These are phyloP conservation scores for Ceratobasidium theobromae DNA, from an alignment of 1,284 basidiomycete species.

Conservation along the genomic window DNA sequence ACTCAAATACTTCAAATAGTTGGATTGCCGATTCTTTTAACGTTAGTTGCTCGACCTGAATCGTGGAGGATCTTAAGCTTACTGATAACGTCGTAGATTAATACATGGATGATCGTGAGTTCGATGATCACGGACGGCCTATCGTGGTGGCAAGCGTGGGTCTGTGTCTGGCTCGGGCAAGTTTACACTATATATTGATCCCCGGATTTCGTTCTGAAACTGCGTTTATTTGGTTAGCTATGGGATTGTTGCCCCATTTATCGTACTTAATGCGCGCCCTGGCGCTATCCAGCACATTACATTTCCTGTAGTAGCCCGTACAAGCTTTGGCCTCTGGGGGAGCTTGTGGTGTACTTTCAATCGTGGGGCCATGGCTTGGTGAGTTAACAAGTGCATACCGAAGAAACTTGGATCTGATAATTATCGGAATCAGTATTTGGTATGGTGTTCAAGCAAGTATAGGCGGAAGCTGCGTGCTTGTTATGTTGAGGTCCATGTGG, in stretches of 20 bases:
- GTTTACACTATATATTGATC: slow-evolving; percentile 37
- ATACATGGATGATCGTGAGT: slow-evolving; percentile 72
- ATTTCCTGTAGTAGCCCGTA: slow-evolving; percentile 69
- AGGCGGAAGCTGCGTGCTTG: slow-evolving; percentile 73
- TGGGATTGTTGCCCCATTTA: slow-evolving; percentile 67
- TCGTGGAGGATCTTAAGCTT: slow-evolving; percentile 20
- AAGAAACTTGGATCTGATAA: background rate
- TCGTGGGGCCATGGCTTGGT: slow-evolving; percentile 76
- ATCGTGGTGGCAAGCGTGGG: slow-evolving; percentile 82
- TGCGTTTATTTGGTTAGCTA: slow-evolving; percentile 70
- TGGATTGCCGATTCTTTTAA: slow-evolving; percentile 83
- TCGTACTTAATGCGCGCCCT: slow-evolving; percentile 78
- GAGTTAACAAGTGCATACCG: slow-evolving; percentile 40
- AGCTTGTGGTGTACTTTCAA: slow-evolving; percentile 83
- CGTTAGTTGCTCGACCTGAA: slow-evolving; percentile 65
- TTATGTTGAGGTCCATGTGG: slow-evolving; percentile 73
- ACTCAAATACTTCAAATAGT: slow-evolving; percentile 46
- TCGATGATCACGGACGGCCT: slow-evolving; percentile 75
- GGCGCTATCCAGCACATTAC: slow-evolving; percentile 78
- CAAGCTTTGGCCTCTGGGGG: slow-evolving; percentile 81
- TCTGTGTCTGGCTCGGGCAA: slow-evolving; percentile 41
- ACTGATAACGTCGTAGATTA: slow-evolving; percentile 27
- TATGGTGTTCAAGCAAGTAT: slow-evolving; percentile 82
- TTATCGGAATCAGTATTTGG: slow-evolving; percentile 56
- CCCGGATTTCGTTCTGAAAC: slow-evolving; percentile 34